Percentiles rank a stretch among this genome's conserved stretches.
Evolutionary conservation across 108 stramenopile species (phyloP).

Genomic region (Nitzschia palea): DNA sequence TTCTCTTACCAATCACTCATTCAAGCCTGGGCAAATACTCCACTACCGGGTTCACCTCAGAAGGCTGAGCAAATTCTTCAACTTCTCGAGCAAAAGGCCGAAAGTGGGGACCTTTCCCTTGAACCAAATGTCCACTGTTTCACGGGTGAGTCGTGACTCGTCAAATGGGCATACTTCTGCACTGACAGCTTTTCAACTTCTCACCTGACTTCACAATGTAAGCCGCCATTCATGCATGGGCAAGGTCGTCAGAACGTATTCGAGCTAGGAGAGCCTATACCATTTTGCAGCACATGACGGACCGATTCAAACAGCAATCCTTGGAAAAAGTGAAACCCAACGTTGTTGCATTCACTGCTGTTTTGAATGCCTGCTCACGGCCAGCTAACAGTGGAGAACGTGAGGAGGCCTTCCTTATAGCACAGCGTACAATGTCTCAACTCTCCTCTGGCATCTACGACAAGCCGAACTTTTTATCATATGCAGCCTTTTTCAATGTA

Average conservation of each 20-base stretch:
- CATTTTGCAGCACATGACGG: constrained; percentile 44
- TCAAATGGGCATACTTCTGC: background rate
- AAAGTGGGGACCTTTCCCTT: constrained; percentile 5
- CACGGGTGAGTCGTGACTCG: constrained; percentile 15
- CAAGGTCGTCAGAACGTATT: constrained; percentile 30
- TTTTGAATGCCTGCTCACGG: constrained; percentile 71
- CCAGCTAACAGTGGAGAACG: constrained; percentile 43
- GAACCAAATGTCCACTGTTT: constrained; percentile 38
- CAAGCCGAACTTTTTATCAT: constrained; percentile 62
- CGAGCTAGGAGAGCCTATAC: constrained; percentile 53
- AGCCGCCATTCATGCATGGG: constrained; percentile 58
- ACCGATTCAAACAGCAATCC: constrained; percentile 27
- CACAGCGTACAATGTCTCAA: constrained; percentile 26
- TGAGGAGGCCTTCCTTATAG: constrained; percentile 37
- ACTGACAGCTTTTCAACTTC: background rate
- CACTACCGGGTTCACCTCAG: constrained; percentile 34
- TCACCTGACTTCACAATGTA: background rate
- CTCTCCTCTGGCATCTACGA: constrained; percentile 36
- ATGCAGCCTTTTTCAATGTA: constrained; percentile 60
- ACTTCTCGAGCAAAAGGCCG: constrained; percentile 16
- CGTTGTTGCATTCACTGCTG: constrained; percentile 58
- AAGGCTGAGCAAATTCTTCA: constrained; percentile 46
- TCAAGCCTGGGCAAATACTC: constrained; percentile 35
- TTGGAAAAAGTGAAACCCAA: constrained; percentile 42
- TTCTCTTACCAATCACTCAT: constrained; percentile 40